These are phyloP conservation scores for Camellia lanceoleosa DNA, from an alignment of 148 eudicot species.

Conservation along the genomic window DNA sequence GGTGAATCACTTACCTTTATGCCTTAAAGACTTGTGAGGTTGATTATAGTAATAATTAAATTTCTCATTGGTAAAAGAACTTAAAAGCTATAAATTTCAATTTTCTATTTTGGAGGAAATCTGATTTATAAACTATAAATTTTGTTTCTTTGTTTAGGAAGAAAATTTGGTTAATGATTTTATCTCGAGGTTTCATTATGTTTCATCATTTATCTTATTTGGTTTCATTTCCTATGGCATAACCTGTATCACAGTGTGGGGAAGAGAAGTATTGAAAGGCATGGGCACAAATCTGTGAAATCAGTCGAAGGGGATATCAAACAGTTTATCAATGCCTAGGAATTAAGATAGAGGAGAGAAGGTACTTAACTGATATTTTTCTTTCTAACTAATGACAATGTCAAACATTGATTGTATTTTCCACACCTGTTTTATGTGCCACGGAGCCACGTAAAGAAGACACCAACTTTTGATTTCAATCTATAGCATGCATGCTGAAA, in stretches of 20 bases:
- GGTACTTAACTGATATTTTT: conserved; percentile 33
- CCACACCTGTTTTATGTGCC: neutral
- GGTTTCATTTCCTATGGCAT: neutral
- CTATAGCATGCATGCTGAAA: neutral
- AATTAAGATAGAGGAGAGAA: conserved; percentile 84
- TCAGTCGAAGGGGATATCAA: conserved; percentile 74
- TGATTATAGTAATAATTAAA: neutral
- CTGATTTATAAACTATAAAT: neutral
- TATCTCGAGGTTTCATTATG: neutral
- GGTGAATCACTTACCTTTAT: conserved; percentile 40
- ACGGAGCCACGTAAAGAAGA: neutral
- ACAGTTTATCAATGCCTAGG: conserved; percentile 76
- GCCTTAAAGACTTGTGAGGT: neutral
- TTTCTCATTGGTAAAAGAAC: neutral
- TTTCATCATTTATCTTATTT: neutral
- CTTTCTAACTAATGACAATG: neutral
- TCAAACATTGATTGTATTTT: neutral
- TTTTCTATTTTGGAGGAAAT: neutral
- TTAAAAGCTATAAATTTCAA: neutral
- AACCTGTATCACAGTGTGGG: conserved; percentile 57
- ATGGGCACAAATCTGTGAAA: conserved; percentile 87
- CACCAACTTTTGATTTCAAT: neutral
- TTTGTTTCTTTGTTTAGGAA: conserved; percentile 2
- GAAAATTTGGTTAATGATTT: neutral
- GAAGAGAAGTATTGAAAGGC: conserved; percentile 74